Evolutionary conservation across 495 filamentous ascomycete genomes (phyloP).

Genomic region (Bathelium albidoporum): DNA sequence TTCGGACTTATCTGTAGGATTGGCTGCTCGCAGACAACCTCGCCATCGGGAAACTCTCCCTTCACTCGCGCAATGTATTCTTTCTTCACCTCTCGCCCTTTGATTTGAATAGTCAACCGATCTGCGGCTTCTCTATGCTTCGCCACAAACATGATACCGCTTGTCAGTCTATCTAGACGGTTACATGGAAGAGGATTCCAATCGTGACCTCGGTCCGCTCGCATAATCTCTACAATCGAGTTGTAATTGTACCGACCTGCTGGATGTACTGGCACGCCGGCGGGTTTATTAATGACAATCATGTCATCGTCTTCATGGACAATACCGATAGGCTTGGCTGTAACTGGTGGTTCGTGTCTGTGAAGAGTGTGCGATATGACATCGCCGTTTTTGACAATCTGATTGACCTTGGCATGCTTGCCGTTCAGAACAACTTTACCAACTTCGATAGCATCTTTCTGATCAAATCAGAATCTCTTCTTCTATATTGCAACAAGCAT

Average conservation of each 20-base stretch:
- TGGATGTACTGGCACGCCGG: conserved; percentile 87
- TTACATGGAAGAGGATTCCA: conserved; percentile 81
- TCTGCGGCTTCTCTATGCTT: conserved; percentile 76
- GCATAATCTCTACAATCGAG: conserved; percentile 85
- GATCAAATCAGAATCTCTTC: conserved; percentile 13
- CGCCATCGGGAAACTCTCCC: conserved; percentile 70
- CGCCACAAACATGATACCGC: conserved; percentile 94
- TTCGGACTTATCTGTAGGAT: conserved; percentile 92
- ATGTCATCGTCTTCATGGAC: conserved; percentile 85
- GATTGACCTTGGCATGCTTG: conserved; percentile 46
- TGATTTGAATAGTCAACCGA: conserved; percentile 58
- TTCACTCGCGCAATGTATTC: conserved; percentile 90
- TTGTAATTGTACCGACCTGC: conserved; percentile 95
- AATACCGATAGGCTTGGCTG: conserved; percentile 63
- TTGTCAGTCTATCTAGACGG: conserved; percentile 84
- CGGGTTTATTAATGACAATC: conserved; percentile 93
- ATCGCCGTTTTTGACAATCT: conserved; percentile 64
- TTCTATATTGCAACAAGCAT: background rate
- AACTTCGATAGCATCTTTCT: conserved; percentile 68
- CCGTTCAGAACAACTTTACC: conserved; percentile 69
- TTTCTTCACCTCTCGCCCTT: conserved; percentile 68
- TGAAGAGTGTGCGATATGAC: conserved; percentile 88
- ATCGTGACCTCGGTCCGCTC: conserved; percentile 56
- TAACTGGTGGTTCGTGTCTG: conserved; percentile 90
- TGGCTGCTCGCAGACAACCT: conserved; percentile 81